These are phyloP conservation scores for Eucalyptus paniculata DNA, from an alignment of 345 rosid species.

Conservation along the genomic window DNA sequence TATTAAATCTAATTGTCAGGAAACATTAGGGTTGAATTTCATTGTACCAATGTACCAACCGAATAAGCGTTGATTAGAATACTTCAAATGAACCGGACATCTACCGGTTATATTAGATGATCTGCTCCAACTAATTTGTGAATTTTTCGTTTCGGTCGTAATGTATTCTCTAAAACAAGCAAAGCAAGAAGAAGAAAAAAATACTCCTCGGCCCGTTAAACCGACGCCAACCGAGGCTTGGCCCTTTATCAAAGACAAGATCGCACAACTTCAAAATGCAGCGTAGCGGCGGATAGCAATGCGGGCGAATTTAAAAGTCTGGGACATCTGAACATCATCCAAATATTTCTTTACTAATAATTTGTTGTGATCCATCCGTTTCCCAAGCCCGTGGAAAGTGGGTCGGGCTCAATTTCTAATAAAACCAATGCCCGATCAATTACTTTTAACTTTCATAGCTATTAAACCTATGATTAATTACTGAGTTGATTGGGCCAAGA, in stretches of 20 bases:
- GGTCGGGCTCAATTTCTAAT: neutral
- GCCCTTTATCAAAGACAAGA: neutral
- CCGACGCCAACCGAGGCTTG: neutral
- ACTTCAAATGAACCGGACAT: neutral
- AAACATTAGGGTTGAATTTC: neutral
- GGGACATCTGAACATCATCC: neutral
- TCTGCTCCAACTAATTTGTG: neutral
- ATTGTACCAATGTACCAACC: neutral
- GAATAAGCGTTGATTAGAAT: neutral
- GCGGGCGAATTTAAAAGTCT: neutral
- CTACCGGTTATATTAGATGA: neutral
- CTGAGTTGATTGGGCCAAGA: neutral
- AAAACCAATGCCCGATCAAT: neutral
- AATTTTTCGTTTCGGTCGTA: neutral
- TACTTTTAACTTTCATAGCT: neutral
- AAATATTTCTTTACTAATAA: neutral
- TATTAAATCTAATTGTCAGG: neutral
- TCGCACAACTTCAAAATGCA: fast-evolving
- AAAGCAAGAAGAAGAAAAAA: neutral
- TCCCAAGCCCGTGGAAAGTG: neutral
- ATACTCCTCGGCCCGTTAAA: neutral
- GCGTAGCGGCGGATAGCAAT: neutral
- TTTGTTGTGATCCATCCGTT: neutral
- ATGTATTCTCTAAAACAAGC: neutral
- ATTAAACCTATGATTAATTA: neutral